Base-by-base conservation (phyloP, 139 green algal species). In the Spirogloea muscicola region DNA sequence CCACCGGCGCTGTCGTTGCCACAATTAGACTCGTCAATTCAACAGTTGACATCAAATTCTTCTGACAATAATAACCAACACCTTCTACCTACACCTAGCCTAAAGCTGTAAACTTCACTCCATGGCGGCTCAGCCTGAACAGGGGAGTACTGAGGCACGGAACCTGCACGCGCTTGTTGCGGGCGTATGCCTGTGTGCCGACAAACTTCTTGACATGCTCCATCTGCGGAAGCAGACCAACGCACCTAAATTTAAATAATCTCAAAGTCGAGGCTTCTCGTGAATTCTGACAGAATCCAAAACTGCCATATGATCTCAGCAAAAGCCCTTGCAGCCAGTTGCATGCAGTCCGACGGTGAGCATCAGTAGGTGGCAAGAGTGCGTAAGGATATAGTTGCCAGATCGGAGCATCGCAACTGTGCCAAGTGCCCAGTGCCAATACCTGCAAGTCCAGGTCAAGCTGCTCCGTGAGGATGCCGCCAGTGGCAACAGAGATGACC, bases 151-250 rank as follows among this genome's bases (percentile, higher is more conserved):
- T 10, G 43, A 13, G 43, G 43, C 10, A 13, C 10, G 43, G 49
- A 27, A 74, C 43, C 68, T 77, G 55, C 18, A 60, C 58, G 10
- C 77, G 39, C 62, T 84, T 84, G 36, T 74, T 76, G 29, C 27
- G 4, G 31, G 77, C 77, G 36, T 84, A 84, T 16, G 49, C 27
- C 43, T 25, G n/a, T 10, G 43, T 64, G 37, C 69, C 77, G 69
- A 76, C 51, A 39, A 72, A 80, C 5, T 70, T 70, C 18, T 3
- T 51, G 37, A 40, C 4, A 44, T 7, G 63, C 25, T 62, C 48
- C 48, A 6, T 25, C 46, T 68, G 48, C 48, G 5, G 5, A 39
- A 9, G 10, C 9, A 66, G 18, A 66, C 18, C 13, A 16, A 16
- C 10, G 16, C 10, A 16, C 10, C 10, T 7, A 9, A 58, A 58